Base-by-base conservation (phyloP, 164 flowering plant genomes). In the Chimonanthus salicifolius region DNA sequence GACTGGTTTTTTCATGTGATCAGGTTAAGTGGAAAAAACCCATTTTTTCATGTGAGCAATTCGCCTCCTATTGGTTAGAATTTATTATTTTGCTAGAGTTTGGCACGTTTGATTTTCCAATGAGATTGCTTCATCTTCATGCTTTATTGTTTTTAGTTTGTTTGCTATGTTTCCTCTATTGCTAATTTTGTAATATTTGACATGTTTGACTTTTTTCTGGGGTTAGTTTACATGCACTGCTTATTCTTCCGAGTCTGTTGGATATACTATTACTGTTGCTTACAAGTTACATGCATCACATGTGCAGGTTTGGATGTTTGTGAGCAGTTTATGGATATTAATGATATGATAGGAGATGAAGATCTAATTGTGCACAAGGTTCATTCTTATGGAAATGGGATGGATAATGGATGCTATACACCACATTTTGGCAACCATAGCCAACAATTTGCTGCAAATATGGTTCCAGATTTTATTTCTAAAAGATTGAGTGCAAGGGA, bases 301-400 rank as follows among this genome's bases (percentile, higher is more conserved):
- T 10, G n/a, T 72, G 47, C 90, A 94, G 98, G 99, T 73, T 81
- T 94, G 81, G 98, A 94, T 84, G 82, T 89, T 20, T 95, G 95
- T 78, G 99, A 95, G 85, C 92, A 89, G 83, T 96, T 96, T 78
- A 92, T 96, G 95, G 99, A 96, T 88, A 92, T 96, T 72, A 92
- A 79, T 87, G 99, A 96, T 74, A 82, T 96, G 90, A 92, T 96
- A 71, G 87, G 83, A 78, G 99, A 96, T 82, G 99, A 96, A 75
- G 99, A 96, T 79, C 97, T 95, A 74, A 78, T 88, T 62, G 83
- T 78, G 71, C 87, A 86, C 45, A 92, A 82, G 73, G 71, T 72
- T 51, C 75, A 82, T 62, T 74, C 83, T 16, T 84, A 85, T 77
- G 90, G 79, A 58, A 88, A 87, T 87, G 96, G 88, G 60, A 64